Evolutionary conservation across 2,329 filamentous ascomycete genomes (phyloP), one percentile per base, ranked within the genome.

Genomic region (Diaporthe aspalathi): DNA sequence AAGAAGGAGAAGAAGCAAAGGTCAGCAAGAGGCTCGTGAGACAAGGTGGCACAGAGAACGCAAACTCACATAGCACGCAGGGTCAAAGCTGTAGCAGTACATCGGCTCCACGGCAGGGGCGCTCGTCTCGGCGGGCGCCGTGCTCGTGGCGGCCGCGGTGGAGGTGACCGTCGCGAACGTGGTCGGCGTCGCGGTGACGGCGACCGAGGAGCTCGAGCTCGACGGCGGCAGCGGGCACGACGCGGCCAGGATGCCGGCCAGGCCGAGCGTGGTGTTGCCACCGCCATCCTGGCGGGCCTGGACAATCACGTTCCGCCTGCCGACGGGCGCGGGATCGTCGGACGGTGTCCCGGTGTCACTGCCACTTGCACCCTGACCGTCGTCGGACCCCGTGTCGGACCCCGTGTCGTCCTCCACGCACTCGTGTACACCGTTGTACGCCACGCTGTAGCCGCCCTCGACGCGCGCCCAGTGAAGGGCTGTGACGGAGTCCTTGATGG

Each of bases 391-490:
- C 11, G 57, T 47, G 2, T 24, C 27, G 17, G 57, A 29, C 9
- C 38, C 56, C 6, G 35, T 8, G 27, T 62, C 57, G 6, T 57
- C 53, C n/a, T 62, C 56, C 6, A 62, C 22, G 40, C 57, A 62
- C 40, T 62, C 57, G 40, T 62, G 57, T 0, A 32, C 57, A 1
- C 57, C 57, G 57, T 62, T 62, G 40, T 62, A 62, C 17, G 27
- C 57, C 7, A 62, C 57, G 8, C 47, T 62, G 40, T 62, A 62
- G 40, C 57, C 57, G 57, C 57, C 57, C 24, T 62, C 57, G 20
- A 62, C 57, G 12, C 57, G 57, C 0, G 57, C 57, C 57, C 57
- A 62, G 24, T 62, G 57, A 4, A 62, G 57, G 8, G 57, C 3
- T 0, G 24, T 32, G 5, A 62, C 57, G 0, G 57, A 62, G 57